Conservation (phyloP, 2,329 filamentous ascomycete species). For the Monilinia fructigena region DNA sequence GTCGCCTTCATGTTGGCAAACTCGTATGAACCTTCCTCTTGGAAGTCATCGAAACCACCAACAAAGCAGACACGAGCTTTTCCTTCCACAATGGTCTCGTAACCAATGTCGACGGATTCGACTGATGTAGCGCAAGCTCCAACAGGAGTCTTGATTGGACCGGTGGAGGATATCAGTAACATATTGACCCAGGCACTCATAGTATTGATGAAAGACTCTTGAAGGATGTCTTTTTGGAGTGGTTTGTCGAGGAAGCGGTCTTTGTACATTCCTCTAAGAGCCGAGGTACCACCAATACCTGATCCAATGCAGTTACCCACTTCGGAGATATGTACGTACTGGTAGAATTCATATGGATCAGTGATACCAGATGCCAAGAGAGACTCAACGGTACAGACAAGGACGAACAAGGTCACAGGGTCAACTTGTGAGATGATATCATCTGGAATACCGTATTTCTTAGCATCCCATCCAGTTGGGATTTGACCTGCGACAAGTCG, state of each 20-base stretch:
- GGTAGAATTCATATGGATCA: conserved; percentile 99
- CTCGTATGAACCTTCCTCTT: conserved; percentile 98
- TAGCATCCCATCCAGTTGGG: conserved; percentile 94
- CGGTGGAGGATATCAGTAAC: conserved; percentile 93
- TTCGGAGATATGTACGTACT: conserved; percentile 97
- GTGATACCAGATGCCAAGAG: conserved; percentile 93
- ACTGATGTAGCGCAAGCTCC: conserved; percentile 97
- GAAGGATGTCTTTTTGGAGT: conserved; percentile 96
- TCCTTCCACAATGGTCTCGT: conserved; percentile 97
- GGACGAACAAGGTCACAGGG: conserved; percentile 90
- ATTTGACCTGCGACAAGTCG: conserved; percentile 96
- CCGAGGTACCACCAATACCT: conserved; percentile 92
- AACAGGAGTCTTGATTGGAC: conserved; percentile 97
- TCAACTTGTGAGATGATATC: conserved; percentile 98
- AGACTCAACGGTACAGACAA: conserved; percentile 90
- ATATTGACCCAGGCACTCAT: conserved; percentile 99
- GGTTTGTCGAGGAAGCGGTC: conserved; percentile 96
- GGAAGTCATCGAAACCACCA: conserved; percentile 98
- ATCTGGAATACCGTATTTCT: conserved; percentile 92
- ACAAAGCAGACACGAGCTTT: conserved; percentile 98
- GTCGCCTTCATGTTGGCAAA: conserved; percentile 99
- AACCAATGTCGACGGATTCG: conserved; percentile 95
- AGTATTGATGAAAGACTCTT: conserved; percentile 99
- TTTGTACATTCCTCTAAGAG: conserved; percentile 96
- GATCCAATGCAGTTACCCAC: conserved; percentile 98